Evolutionary conservation across 805 yeast species (phyloP).

Genomic region (Saccharomycopsis schoenii): DNA sequence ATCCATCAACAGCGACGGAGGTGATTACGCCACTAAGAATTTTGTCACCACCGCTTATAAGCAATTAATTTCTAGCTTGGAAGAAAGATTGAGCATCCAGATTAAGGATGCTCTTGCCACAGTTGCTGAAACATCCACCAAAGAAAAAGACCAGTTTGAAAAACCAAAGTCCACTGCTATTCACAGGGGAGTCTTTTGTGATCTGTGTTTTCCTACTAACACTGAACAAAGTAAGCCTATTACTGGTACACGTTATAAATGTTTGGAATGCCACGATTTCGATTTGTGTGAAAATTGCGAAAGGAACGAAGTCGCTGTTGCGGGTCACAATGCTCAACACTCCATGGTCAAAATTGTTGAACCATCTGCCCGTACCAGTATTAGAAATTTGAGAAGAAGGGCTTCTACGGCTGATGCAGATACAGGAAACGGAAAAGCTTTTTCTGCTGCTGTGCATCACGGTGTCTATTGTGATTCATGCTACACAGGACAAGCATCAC

Average conservation of each 20-base stretch:
- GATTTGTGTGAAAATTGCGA: constrained; percentile 37
- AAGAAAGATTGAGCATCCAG: background rate
- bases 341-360: constrained; percentile 4
- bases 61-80: background rate
- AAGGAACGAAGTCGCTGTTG: constrained; percentile 10
- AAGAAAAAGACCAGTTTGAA: background rate
- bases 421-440: background rate
- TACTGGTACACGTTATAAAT: constrained; percentile 37
- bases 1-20: background rate
- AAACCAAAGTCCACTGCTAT: background rate
- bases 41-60: background rate
- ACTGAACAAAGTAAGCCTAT: background rate
- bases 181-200: constrained; percentile 19
- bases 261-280: constrained; percentile 38
- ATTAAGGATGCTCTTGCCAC: background rate
- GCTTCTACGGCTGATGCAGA: background rate
- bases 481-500: background rate
- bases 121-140: background rate
- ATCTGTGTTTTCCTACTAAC: background rate
- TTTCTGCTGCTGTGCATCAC: background rate
- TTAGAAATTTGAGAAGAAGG: background rate
- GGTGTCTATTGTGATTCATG: constrained; percentile 1
- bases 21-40: background rate
- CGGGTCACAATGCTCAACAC: constrained; percentile 14
- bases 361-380: background rate